These are phyloP conservation scores for Daldinia childiae DNA, from an alignment of 495 filamentous ascomycete genomes.

Conservation along the genomic window DNA sequence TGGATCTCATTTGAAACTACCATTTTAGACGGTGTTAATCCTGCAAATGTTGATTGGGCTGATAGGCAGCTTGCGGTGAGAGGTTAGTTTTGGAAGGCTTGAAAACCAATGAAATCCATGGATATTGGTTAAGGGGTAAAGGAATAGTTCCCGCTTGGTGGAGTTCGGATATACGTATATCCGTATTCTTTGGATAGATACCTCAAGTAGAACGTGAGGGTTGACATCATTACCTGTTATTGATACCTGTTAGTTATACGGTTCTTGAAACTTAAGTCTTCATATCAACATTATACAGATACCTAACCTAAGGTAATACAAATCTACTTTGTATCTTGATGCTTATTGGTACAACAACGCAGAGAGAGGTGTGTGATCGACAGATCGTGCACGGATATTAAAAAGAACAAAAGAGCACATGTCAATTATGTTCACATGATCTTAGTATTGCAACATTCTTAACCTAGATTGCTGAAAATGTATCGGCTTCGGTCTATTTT, in stretches of 20 bases:
- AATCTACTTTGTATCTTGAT: background rate
- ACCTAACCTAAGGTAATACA: background rate
- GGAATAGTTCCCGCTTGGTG: background rate
- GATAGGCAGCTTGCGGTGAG: slow-evolving; percentile 7
- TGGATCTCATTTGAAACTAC: background rate
- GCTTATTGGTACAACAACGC: background rate
- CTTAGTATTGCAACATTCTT: background rate
- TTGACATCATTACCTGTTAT: too few relatives aligned
- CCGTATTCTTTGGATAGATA: background rate
- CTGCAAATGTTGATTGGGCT: slow-evolving; percentile 9
- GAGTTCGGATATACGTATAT: background rate
- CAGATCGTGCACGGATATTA: background rate
- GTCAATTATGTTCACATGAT: background rate
- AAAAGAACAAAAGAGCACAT: background rate
- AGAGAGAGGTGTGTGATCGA: background rate
- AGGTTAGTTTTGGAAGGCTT: slow-evolving; percentile 1
- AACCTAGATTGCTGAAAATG: background rate
- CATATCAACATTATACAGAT: background rate
- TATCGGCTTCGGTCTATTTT: background rate
- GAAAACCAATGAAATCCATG: background rate
- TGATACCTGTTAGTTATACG: too few relatives aligned
- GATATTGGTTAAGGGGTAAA: background rate
- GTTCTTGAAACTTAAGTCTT: background rate
- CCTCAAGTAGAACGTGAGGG: too few relatives aligned
- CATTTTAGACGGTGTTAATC: slow-evolving; percentile 4